These are phyloP conservation scores for Murraya paniculata DNA, from an alignment of 345 rosid species.

Conservation along the genomic window DNA sequence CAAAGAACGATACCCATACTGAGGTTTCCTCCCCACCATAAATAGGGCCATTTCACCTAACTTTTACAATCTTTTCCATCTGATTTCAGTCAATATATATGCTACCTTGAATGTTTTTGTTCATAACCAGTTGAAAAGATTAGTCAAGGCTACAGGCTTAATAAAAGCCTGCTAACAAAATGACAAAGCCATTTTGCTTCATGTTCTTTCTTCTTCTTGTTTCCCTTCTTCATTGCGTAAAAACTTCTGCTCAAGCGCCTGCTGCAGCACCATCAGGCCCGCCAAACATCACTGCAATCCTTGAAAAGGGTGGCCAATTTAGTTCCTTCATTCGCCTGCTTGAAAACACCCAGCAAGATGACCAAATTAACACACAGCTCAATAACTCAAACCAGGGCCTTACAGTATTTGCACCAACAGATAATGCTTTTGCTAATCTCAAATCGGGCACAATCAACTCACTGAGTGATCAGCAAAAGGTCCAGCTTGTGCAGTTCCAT, in stretches of 20 bases:
- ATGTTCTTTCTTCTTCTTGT: conserved; percentile 26
- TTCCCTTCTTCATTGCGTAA: conserved; percentile 26
- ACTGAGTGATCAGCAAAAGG: conserved; percentile 61
- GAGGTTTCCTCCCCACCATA: conserved; percentile 35
- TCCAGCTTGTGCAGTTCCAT: conserved; percentile 79
- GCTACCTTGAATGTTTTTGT: conserved; percentile 9
- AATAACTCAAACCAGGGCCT: conserved; percentile 69
- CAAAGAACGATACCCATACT: conserved; percentile 16
- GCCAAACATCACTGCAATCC: conserved; percentile 63
- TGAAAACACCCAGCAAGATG: conserved; percentile 56
- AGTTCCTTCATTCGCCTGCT: conserved; percentile 59
- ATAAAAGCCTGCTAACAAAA: conserved; percentile 8
- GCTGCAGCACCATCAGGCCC: conserved; percentile 57
- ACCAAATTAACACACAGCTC: conserved; percentile 75
- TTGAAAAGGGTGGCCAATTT: conserved; percentile 82
- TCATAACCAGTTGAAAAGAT: not conserved
- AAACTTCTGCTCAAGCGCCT: conserved; percentile 44
- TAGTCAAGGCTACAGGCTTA: not conserved
- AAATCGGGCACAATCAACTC: conserved; percentile 70
- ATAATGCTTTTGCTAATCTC: conserved; percentile 65
- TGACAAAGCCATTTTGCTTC: conserved; percentile 34
- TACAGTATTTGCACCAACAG: conserved; percentile 79
- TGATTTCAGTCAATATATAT: conserved; percentile 14
- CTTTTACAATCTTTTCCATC: conserved; percentile 11
- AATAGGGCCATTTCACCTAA: conserved; percentile 35